Base-by-base conservation (phyloP, 805 yeast species). In the Yueomyces sp. region DNA sequence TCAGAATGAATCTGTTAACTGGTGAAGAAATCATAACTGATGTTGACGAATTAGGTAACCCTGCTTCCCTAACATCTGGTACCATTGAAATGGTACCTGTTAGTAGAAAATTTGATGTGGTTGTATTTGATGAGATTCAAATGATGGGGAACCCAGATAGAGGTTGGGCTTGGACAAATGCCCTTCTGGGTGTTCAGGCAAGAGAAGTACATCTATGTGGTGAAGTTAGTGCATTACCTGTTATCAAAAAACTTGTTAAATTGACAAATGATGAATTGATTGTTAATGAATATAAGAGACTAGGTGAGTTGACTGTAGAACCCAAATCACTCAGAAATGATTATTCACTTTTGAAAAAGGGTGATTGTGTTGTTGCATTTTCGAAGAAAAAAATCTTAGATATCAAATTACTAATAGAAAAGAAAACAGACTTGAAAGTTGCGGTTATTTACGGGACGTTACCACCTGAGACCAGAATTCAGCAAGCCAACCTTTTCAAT, bases 81-180 rank as follows among this genome's bases (percentile, higher is more conserved):
- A 92, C 98, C 0, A 81, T 90, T 26, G 98, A 92, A 57, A 90
- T 92, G 97, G 69, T 86, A 26, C 83, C 88, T n/a, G 50, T 77
- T 38, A 67, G 66, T 40, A 73, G 70, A 37, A 70, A 73, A 36
- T 77, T 81, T 70, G 98, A 92, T 51, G 81, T 87, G 27, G 88
- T 92, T 43, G 88, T 92, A 26, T 73, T 92, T 29, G 98, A 92
- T 66, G 98, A 92, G 59, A 90, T 92, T 50, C 98, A 92, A 60
- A 87, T 92, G 97, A 77, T 92, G 52, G 77, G 76, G 2, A 95
- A 88, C 55, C 66, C 67, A 5, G 65, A 65, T 19, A 65, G 99
- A 49, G 99, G 99, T 0, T 78, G 84, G 66, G 94, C 96, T 0
- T 92, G 98, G 97, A 82, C 96, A 0, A 77, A 78, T 51, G 96